Evolutionary conservation across 345 rosid species (phyloP), one percentile per base, ranked within the genome.

Genomic region (Pugionium dolabratum): DNA sequence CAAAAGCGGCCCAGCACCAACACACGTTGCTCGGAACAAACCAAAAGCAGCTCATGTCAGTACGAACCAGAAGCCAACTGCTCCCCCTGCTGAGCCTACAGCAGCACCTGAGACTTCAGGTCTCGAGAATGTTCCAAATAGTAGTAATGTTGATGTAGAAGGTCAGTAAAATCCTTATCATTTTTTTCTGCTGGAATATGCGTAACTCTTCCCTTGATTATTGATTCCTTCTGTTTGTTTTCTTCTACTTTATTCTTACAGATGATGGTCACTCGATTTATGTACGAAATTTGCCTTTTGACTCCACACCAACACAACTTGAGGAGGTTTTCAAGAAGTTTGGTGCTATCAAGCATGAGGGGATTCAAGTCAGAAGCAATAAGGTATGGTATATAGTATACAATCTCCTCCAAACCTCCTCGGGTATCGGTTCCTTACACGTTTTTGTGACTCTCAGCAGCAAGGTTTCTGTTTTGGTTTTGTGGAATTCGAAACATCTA

Each of bases 401-500:
- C 27, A 26, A 2, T 37, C 9, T 25, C 37, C 27, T 7, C 64
- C 51, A 8, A 54, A 71, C 30, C 29, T 42, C 28, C 45, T 64
- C 27, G 35, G 35, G 11, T 49, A 30, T 61, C 2, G 39, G 49
- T 67, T 42, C 44, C 59, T 69, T 43, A 59, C 30, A 54, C 51
- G 59, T 35, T 65, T 25, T 33, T 43, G 26, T 62, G 59, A 46
- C 45, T 59, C 69, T 45, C 79, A 78, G 82, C 87, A 79, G 79
- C 87, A 86, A 79, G 85, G 83, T 52, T 86, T 78, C 77, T 86
- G 88, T 78, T 89, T 83, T 71, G 90, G 92, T 54, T 89, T 86
- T 36, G 90, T 89, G 57, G 92, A 89, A 58, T 89, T 86, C 59
- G 80, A 78, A 69, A 80, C 84, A 35, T 36, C 70, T 34, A 75